phyloP scores from a whole-genome alignment of 106 monocot species.

The Apostasia shenzhenica region DNA sequence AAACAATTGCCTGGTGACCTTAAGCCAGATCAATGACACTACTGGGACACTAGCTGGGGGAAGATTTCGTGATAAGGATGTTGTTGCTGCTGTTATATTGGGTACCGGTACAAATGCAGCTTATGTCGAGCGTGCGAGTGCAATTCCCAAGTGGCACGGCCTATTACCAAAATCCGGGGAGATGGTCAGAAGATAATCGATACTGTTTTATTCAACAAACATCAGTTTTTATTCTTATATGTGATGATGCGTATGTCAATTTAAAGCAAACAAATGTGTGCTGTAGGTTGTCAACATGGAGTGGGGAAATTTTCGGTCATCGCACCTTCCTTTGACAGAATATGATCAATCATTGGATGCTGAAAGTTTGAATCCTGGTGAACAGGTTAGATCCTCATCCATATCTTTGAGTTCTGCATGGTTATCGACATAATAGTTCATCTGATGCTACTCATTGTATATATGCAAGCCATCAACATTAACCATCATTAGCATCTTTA shows the following conservation, averaged over 20 bases:
- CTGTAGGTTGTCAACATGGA: conserved; percentile 97
- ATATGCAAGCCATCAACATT: no score
- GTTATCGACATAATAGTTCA: no score
- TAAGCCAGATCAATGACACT: conserved; percentile 82
- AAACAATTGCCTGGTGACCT: not conserved
- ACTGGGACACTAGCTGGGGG: conserved; percentile 95
- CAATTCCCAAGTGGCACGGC: conserved; percentile 94
- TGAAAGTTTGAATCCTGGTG: conserved; percentile 90
- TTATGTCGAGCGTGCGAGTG: conserved; percentile 83
- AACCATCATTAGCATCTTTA: no score
- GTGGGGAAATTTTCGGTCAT: conserved; percentile 93
- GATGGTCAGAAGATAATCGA: conserved; percentile 47
- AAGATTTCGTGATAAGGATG: conserved; percentile 74
- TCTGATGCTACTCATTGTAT: no score
- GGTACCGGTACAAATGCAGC: conserved; percentile 99
- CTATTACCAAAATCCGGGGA: conserved; percentile 80
- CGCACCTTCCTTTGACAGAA: conserved; percentile 76
- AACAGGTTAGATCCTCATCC: conserved; percentile 56
- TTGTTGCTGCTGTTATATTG: conserved; percentile 85
- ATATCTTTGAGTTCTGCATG: not conserved
- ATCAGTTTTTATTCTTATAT: not conserved
- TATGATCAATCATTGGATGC: conserved; percentile 68
- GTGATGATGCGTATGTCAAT: no score
- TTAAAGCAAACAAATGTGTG: not conserved
- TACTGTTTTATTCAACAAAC: not conserved